Base-by-base conservation (phyloP, 768 basidiomycete species). In the Auriscalpium microsporum region DNA sequence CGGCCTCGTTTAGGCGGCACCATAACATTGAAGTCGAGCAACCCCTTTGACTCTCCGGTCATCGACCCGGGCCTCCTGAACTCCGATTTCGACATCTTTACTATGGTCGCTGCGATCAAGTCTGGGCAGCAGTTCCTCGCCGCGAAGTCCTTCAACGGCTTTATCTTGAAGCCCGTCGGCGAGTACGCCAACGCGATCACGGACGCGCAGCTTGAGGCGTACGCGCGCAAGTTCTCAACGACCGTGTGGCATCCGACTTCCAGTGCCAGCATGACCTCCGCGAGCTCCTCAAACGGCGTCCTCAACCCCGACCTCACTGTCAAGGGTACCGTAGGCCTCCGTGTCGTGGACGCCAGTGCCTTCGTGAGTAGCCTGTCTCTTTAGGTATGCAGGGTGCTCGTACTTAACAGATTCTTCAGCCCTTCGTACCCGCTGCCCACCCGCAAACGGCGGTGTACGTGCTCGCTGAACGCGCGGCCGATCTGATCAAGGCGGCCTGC, bases 11-110 rank as follows among this genome's bases (percentile, higher is more conserved):
- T 36, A 75, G 73, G 72, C 52, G 75, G 75, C 21, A 64, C 63
- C 10, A 55, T 74, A n/a, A 69, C 63, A 13, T 57, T 81, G 40
- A 72, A 66, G 44, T 75, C 77, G 14, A 70, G 67, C 21, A 65
- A 75, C 60, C 72, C 79, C 10, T 80, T 81, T 64, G 69, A 68
- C 34, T 42, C 66, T 23, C 81, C 82, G 0, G 52, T 69, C 33
- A 79, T 84, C 62, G 72, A 84, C 60, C 77, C 79, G 4, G 72
- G 72, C 47, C 74, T 77, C 64, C 68, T 78, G 19, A 64, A 53
- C 34, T 66, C 67, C 8, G 48, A 56, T 1, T 67, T 71, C 38
- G 75, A 74, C 53, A 64, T 69, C 6, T 57, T 64, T 35, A 58
- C 61, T 14, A 64, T 73, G 65, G 59, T 60, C 5, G 57, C 69